These are phyloP conservation scores for Penicillium sp. DNA, from an alignment of 2,329 filamentous ascomycete species.

Conservation along the genomic window DNA sequence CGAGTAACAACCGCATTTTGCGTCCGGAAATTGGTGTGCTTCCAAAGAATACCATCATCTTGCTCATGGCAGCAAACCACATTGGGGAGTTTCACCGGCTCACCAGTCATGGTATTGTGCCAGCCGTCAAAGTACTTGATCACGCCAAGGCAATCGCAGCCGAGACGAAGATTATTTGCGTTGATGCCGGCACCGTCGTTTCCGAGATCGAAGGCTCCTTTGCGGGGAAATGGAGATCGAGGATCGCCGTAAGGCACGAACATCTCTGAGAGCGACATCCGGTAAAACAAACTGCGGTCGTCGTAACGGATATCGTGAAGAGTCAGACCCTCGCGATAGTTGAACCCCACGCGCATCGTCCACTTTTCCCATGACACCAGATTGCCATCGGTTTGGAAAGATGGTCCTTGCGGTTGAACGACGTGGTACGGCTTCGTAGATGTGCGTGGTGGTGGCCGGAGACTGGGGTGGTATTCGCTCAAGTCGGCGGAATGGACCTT, in stretches of 20 bases:
- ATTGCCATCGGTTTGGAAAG: conserved; percentile 33
- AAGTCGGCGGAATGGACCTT: conserved; percentile 13
- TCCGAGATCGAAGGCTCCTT: conserved; percentile 48
- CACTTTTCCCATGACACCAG: conserved; percentile 45
- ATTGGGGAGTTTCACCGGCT: conserved; percentile 41
- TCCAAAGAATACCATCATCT: conserved; percentile 43
- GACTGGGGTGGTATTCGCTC: conserved; percentile 38
- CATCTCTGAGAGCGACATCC: conserved; percentile 46
- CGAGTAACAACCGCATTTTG: conserved; percentile 35
- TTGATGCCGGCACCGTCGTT: conserved; percentile 45
- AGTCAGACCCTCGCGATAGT: conserved; percentile 46
- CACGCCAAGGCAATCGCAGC: conserved; percentile 46
- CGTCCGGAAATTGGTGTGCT: conserved; percentile 42
- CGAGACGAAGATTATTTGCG: conserved; percentile 43
- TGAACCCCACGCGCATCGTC: conserved; percentile 45
- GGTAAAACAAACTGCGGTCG: conserved; percentile 42
- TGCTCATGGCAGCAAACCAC: conserved; percentile 45
- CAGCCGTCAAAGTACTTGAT: conserved; percentile 48
- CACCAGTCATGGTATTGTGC: conserved; percentile 35
- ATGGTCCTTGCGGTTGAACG: conserved; percentile 38
- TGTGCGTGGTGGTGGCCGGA: conserved; percentile 30
- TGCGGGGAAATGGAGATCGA: conserved; percentile 42
- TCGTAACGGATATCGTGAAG: conserved; percentile 45
- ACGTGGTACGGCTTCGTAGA: conserved; percentile 39
- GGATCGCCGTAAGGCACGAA: conserved; percentile 48